Base-by-base conservation (phyloP, 2,329 filamentous ascomycete genomes). In the Emmonsiellopsis sp. region DNA sequence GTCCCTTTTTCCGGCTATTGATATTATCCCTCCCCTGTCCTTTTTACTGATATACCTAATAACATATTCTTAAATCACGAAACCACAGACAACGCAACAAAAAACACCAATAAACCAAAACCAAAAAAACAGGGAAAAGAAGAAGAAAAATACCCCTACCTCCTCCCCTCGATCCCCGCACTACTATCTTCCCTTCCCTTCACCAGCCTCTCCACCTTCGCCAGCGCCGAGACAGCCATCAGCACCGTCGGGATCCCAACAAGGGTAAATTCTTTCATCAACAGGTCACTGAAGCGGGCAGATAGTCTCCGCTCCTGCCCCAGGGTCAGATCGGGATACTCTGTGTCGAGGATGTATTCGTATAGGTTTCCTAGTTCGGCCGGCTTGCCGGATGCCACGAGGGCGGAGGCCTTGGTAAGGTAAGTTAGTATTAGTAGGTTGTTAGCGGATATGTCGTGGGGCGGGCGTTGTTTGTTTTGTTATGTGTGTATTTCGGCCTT, bases 191-290 rank as follows among this genome's bases (percentile, higher is more conserved):
- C 21, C 42, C 55, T 55, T n/a, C 56, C 48, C 17, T 53, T 56
- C 11, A 61, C 57, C 7, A 56, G 53, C 47, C 53, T 48, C 56
- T 68, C 65, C 14, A 53, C 56, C 43, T 62, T 61, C 1, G 64
- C 65, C 6, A 67, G 53, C 2, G 63, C 61, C 7, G 62, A 63
- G 14, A 68, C 44, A 2, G 62, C 66, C 17, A 57, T 59, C 9
- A 68, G 54, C 9, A 68, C 59, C 14, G 60, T 61, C n/a, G 65
- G 64, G 33, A 67, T 65, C 7, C 66, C 66, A 17, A 64, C 58
- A 13, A 68, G 55, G 7, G 63, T 65, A 57, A 66, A 61, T 53
- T 63, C 62, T 52, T 68, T 68, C 56, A 67, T 59, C 2, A 67
- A 58, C 2, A 66, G 42, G 48, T 67, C 66, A 3, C 65, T 58